Conservation (phyloP, 345 rosid species). For the Schrenkiella parvula region DNA sequence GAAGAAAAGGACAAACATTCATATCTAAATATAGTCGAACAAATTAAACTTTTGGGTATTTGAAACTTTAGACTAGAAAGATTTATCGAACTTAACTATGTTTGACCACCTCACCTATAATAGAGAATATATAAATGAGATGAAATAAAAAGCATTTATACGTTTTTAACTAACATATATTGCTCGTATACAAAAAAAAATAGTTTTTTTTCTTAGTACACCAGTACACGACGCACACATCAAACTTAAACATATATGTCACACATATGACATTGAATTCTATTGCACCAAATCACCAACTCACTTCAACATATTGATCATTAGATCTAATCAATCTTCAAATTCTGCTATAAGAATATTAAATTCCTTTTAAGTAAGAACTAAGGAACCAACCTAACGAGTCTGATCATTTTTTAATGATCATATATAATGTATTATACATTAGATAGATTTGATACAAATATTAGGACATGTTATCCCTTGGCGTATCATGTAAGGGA, state of each 20-base stretch:
- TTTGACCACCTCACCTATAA: background rate
- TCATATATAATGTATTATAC: background rate
- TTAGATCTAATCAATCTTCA: background rate
- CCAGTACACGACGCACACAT: background rate
- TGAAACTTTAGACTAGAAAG: background rate
- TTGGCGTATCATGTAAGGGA: slow-evolving; percentile 24
- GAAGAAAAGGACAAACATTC: background rate
- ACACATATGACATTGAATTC: background rate
- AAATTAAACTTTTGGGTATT: background rate
- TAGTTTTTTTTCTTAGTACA: background rate
- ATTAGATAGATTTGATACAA: background rate
- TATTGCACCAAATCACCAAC: background rate
- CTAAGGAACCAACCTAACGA: slow-evolving; percentile 20
- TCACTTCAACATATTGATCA: background rate
- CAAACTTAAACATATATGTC: background rate
- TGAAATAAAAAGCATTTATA: background rate
- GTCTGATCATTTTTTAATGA: background rate
- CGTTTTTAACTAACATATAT: background rate
- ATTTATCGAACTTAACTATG: background rate
- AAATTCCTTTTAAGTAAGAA: slow-evolving; percentile 1
- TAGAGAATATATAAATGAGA: background rate
- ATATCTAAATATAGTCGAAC: background rate
- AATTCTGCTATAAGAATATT: background rate
- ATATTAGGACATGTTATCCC: background rate
- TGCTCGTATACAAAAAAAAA: background rate